Evolutionary conservation across 164 flowering plant species (phyloP).

Genomic region (Chimonanthus salicifolius): DNA sequence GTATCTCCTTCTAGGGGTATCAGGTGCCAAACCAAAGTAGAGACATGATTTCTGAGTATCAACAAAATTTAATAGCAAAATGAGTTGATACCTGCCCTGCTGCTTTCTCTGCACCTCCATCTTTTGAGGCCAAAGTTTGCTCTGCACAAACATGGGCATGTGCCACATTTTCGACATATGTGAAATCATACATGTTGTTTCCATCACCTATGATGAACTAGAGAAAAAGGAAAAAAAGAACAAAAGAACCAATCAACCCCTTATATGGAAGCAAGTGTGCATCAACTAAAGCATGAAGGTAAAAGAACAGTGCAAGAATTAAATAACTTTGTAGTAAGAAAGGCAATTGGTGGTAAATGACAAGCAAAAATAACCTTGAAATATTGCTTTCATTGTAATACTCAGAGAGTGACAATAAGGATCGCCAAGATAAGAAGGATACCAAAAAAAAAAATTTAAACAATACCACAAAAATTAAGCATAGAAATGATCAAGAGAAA

Average conservation of each 20-base stretch:
- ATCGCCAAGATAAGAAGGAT: no score
- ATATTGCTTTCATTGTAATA: no score
- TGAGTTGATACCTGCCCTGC: conserved; percentile 69
- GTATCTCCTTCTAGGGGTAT: background rate
- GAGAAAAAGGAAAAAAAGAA: conserved; percentile 5
- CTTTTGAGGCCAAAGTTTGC: conserved; percentile 74
- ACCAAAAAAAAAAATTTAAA: no score
- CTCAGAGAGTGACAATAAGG: no score
- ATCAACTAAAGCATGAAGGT: background rate
- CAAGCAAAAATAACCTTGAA: no score
- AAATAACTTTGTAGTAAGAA: no score
- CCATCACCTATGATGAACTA: conserved; percentile 98
- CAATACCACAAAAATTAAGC: no score
- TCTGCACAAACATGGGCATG: conserved; percentile 97
- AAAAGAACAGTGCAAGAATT: background rate
- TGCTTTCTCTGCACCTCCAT: conserved; percentile 57
- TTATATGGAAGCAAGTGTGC: background rate
- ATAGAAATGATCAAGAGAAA: no score
- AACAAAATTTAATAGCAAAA: background rate
- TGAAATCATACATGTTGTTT: conserved; percentile 82
- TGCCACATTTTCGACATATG: conserved; percentile 93
- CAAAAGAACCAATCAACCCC: background rate
- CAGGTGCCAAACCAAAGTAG: background rate
- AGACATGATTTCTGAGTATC: background rate
- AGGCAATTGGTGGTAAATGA: no score